Conservation (phyloP, 805 yeast genomes). For the Candida insectorum region DNA sequence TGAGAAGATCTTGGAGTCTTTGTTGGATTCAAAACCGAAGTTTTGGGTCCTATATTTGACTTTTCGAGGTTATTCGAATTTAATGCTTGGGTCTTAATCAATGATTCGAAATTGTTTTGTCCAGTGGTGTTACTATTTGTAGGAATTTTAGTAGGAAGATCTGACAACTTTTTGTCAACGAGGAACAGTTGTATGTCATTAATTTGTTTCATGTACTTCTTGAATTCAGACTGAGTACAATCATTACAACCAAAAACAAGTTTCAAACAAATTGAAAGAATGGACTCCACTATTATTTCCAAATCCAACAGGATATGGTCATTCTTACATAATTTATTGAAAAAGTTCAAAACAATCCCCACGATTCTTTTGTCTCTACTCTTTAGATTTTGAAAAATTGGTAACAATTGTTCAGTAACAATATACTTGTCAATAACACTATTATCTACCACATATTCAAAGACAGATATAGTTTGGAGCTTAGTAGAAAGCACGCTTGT, state of each 20-base stretch:
- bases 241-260: conserved; percentile 38
- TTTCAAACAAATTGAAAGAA: conserved; percentile 28
- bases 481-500: conserved; percentile 84
- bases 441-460: conserved; percentile 52
- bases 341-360: conserved; percentile 43
- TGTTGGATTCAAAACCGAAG: conserved; percentile 4
- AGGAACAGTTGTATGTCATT: conserved; percentile 19
- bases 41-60: conserved; percentile 4
- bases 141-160: conserved; percentile 14
- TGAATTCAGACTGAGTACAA: conserved; percentile 32
- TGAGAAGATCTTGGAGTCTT: too few species aligned
- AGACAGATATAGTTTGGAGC: conserved; percentile 58
- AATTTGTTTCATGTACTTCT: conserved; percentile 20
- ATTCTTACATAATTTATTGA: conserved; percentile 46
- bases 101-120: conserved; percentile 19
- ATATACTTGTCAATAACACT: conserved; percentile 68
- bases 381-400: conserved; percentile 70
- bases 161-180: conserved; percentile 16
- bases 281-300: conserved; percentile 25
- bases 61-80: conserved; percentile 10
- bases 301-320: conserved; percentile 27
- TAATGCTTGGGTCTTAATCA: conserved; percentile 25
- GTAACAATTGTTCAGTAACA: conserved; percentile 76
- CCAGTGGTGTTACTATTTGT: not conserved
- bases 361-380: conserved; percentile 71